Evolutionary conservation across 495 filamentous ascomycete genomes (phyloP), one percentile per base, ranked within the genome.

Genomic region (Cercophora newfieldiana): DNA sequence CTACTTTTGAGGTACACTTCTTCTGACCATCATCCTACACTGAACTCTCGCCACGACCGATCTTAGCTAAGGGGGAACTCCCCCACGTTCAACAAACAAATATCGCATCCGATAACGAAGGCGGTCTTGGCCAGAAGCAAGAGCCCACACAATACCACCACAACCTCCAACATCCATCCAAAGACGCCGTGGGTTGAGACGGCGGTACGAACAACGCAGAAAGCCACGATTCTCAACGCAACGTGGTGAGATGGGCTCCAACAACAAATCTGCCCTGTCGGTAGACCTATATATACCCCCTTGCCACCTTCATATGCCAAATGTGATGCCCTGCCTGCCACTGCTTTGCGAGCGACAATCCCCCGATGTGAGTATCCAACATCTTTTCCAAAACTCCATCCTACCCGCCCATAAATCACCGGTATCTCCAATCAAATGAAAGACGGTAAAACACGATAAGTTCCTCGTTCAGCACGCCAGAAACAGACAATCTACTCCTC

Each of bases 401-500:
- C 2, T 44, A 16, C 37, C 37, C 37, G 37, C 37, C 37, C 37
- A 44, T 14, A 16, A 16, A 44, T 44, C 18, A 16, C 37, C 37
- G 37, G 37, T 44, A 44, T 44, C 37, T 44, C 12, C 37, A 44
- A 44, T 8, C 12, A 16, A 44, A 44, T 4, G 37, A 44, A 44
- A 44, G 37, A 44, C 12, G 18, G 18, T 16, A 44, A 44, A 44
- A 44, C 12, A 44, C 2, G 2, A 44, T 16, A 44, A 14, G 10
- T 6, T 44, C 10, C 18, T 44, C 4, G 37, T 14, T 14, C 10
- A 44, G 10, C 10, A 44, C 2, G 37, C 25, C 28, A 56, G 8
- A 51, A 56, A 55, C n/a, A 28, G 7, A 29, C 29, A 16, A 8
- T 22, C 56, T 28, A 76, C 66, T 76, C 74, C 66, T 76, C 74